Evolutionary conservation across 495 filamentous ascomycete species (phyloP).

Genomic region (Annulohypoxylon maeteangense): DNA sequence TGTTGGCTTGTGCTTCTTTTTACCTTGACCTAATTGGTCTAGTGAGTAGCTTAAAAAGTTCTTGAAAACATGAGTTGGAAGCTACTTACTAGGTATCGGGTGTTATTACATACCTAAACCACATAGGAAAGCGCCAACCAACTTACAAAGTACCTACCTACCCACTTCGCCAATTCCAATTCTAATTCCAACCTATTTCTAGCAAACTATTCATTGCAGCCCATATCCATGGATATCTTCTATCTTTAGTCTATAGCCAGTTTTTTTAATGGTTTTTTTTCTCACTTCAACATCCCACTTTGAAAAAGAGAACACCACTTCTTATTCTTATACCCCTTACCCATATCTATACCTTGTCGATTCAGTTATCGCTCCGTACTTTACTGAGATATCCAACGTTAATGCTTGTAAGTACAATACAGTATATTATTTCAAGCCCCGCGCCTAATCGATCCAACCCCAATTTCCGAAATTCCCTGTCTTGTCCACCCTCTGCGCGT

Average conservation of each 20-base stretch:
- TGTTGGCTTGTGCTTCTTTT: conserved; percentile 10
- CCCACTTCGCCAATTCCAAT: conserved; percentile 2
- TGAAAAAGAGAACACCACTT: neutral
- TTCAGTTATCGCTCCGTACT: conserved; percentile 22
- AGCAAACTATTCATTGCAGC: conserved; percentile 15
- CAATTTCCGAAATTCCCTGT: conserved; percentile 37
- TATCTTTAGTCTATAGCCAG: conserved; percentile 10
- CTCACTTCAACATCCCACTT: conserved; percentile 16
- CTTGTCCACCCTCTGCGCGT: neutral
- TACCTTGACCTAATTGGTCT: conserved; percentile 18
- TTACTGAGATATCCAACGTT: neutral
- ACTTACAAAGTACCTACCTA: no score
- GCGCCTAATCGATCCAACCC: conserved; percentile 38
- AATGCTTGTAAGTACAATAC: neutral
- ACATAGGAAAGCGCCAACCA: conserved; percentile 15
- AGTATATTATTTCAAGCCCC: conserved; percentile 33
- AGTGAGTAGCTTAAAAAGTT: neutral
- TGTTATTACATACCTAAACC: conserved; percentile 33
- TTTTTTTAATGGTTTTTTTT: no score
- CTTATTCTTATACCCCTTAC: neutral
- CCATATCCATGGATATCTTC: no score
- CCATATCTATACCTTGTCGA: neutral
- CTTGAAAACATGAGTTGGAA: conserved; percentile 5
- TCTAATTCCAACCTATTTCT: neutral
- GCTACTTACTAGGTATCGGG: conserved; percentile 8